A percentile compares a stretch with the other conserved stretches of the same genome.
Evolutionary conservation across 768 basidiomycete species (phyloP).

Genomic region (Pluteus cervinus): DNA sequence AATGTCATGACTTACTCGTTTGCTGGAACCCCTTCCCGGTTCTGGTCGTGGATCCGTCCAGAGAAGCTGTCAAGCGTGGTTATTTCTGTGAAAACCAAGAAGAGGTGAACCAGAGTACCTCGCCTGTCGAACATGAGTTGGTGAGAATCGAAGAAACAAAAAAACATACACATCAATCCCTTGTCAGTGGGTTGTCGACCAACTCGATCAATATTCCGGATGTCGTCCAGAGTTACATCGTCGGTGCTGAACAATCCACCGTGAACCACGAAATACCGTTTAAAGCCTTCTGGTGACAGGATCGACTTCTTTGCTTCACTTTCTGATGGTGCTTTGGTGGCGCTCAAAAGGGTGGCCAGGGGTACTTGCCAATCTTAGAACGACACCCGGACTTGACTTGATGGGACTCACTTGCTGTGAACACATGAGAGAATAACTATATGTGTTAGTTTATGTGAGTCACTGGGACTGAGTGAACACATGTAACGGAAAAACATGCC

Average conservation of each 20-base stretch:
- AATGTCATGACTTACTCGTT: slow-evolving; percentile 56
- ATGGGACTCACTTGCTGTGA: slow-evolving; percentile 68
- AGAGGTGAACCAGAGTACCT: slow-evolving; percentile 37
- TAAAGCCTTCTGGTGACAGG: slow-evolving; percentile 73
- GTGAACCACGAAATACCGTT: slow-evolving; percentile 93
- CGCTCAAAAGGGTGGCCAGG: slow-evolving; percentile 77
- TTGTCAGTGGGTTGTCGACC: slow-evolving; percentile 91
- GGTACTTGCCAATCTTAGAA: slow-evolving; percentile 70
- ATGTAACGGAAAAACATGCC: slow-evolving; percentile 27
- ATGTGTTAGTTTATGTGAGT: slow-evolving; percentile 2
- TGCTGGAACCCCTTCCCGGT: slow-evolving; percentile 91
- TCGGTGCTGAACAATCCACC: slow-evolving; percentile 96
- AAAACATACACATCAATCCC: slow-evolving; percentile 84
- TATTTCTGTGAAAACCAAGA: not conserved
- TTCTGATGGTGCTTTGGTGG: slow-evolving; percentile 52
- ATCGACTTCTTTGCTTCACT: slow-evolving; percentile 47
- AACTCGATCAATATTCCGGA: slow-evolving; percentile 81
- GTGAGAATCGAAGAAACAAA: slow-evolving; percentile 6
- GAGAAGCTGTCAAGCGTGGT: slow-evolving; percentile 48
- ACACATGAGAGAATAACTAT: slow-evolving; percentile 89
- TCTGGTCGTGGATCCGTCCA: slow-evolving; percentile 95
- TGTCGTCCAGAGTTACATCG: slow-evolving; percentile 89
- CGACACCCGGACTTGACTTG: not conserved
- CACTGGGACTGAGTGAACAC: too few species aligned
- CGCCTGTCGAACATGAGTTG: slow-evolving; percentile 35